Evolutionary conservation across 179 eudicot genomes (phyloP).

Genomic region (Beta macrorhiza): DNA sequence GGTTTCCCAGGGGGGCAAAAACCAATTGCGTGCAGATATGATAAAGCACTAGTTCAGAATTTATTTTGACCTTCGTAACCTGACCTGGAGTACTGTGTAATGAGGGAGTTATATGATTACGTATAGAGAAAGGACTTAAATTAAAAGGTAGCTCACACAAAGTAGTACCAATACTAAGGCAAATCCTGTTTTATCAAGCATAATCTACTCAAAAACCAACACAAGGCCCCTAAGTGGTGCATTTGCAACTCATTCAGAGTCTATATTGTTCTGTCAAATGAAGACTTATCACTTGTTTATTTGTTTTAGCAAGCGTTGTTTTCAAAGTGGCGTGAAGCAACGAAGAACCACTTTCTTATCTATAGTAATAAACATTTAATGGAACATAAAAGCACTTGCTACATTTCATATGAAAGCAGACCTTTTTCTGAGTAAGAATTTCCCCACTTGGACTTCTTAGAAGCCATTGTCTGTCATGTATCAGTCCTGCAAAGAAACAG

Average conservation of each 20-base stretch:
- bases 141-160: neutral
- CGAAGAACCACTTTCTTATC: neutral
- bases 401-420: conserved; percentile 21
- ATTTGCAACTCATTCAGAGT: neutral
- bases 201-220: neutral
- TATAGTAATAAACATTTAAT: neutral
- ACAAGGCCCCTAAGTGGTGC: neutral
- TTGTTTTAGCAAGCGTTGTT: neutral
- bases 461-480: conserved; percentile 94
- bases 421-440: conserved; percentile 94
- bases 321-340: neutral
- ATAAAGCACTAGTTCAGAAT: too few species aligned
- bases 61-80: neutral
- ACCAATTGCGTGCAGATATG: neutral
- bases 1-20: neutral
- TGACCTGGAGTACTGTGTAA: neutral
- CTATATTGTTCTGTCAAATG: neutral
- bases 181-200: neutral
- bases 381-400: neutral
- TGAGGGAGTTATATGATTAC: neutral
- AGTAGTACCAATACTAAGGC: neutral
- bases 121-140: neutral
- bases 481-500: conserved; percentile 52
- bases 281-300: neutral
- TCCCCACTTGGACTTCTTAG: conserved; percentile 78